Conservation (phyloP, 257 asterid genomes). For the Eucommia ulmoides region DNA sequence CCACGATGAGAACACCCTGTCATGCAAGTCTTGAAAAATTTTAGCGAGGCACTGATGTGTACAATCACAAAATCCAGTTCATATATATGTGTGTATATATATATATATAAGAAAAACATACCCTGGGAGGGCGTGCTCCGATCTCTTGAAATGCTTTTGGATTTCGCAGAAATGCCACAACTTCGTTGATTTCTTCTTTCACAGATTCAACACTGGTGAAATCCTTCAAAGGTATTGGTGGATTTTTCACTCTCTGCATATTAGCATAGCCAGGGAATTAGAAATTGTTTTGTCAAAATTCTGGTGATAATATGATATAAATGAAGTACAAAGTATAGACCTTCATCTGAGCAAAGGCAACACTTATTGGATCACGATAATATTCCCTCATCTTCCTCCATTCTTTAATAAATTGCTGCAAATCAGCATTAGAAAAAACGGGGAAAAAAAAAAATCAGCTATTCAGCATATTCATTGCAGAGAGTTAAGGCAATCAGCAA, state of each 20-base stretch:
- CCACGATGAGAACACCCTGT: conserved; percentile 97
- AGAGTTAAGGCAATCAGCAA: background rate
- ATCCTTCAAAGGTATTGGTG: conserved; percentile 82
- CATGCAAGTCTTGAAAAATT: conserved; percentile 12
- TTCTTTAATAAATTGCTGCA: conserved; percentile 75
- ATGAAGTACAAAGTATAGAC: conserved; percentile 22
- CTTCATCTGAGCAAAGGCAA: conserved; percentile 98
- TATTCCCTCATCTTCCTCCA: conserved; percentile 49
- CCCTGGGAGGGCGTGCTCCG: conserved; percentile 99
- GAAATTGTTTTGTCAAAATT: conserved; percentile 11
- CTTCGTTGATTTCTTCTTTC: conserved; percentile 94
- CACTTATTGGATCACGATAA: conserved; percentile 97
- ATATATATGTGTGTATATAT: no score
- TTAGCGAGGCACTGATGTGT: no score
- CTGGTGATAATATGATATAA: conserved; percentile 3
- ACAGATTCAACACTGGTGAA: conserved; percentile 92
- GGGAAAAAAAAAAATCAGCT: background rate
- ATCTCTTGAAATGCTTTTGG: conserved; percentile 89
- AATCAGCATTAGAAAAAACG: conserved; percentile 10
- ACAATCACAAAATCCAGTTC: no score
- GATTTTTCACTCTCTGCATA: conserved; percentile 81
- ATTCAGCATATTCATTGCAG: background rate
- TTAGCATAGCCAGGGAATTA: conserved; percentile 13
- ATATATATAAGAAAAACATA: no score
- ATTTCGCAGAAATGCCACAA: conserved; percentile 87